These are phyloP conservation scores for Wickerhamiella occidentalis DNA, from an alignment of 805 yeast species.

Conservation along the genomic window DNA sequence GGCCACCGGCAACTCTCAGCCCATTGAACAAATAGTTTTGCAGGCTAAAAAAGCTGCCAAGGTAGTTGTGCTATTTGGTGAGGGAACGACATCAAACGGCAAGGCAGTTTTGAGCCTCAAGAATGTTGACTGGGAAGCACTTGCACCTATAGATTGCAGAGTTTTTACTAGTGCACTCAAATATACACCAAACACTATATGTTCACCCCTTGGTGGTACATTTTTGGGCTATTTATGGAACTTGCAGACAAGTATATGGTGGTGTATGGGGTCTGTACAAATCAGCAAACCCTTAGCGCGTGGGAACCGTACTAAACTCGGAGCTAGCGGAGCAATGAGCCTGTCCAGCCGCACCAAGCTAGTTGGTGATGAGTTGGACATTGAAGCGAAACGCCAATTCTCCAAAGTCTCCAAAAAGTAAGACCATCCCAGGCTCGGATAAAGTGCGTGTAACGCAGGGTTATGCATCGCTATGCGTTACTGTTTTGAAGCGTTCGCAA, in stretches of 20 bases:
- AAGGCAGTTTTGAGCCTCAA: constrained; percentile 55
- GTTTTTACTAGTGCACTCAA: constrained; percentile 25
- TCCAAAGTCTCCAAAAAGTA: constrained; percentile 16
- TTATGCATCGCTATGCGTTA: not conserved
- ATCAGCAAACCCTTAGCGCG: constrained; percentile 22
- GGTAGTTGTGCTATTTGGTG: constrained; percentile 48
- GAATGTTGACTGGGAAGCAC: constrained; percentile 19
- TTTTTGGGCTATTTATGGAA: constrained; percentile 23
- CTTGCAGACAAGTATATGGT: constrained; percentile 19
- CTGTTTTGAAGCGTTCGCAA: not conserved
- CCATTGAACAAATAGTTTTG: constrained; percentile 16
- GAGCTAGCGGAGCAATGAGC: constrained; percentile 29
- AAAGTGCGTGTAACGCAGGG: constrained; percentile 1
- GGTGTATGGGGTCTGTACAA: constrained; percentile 23
- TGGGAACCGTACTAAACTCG: constrained; percentile 13
- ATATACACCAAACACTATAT: constrained; percentile 26
- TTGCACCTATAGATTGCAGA: constrained; percentile 12
- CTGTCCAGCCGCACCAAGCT: constrained; percentile 31
- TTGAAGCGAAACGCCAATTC: constrained; percentile 36
- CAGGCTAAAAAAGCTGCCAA: constrained; percentile 30
- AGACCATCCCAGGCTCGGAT: constrained; percentile 1
- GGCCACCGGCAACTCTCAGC: constrained; percentile 6
- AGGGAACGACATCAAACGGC: constrained; percentile 81
- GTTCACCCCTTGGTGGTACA: constrained; percentile 28
- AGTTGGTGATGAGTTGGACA: constrained; percentile 36